These are phyloP conservation scores for Boeremia exigua DNA, from an alignment of 2,329 filamentous ascomycete genomes.

Conservation along the genomic window DNA sequence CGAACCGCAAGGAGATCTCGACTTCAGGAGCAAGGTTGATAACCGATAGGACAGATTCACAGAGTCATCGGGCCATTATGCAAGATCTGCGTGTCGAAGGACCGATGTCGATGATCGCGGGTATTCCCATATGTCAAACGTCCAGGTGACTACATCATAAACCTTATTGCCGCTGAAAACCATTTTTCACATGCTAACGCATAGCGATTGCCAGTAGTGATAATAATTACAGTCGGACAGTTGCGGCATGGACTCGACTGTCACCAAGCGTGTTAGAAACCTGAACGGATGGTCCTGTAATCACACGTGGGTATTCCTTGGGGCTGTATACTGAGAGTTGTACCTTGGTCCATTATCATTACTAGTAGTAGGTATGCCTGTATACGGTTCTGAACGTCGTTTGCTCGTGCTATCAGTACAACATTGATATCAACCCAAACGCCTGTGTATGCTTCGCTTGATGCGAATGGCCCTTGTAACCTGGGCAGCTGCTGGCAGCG, in stretches of 20 bases:
- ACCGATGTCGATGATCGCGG: conserved; percentile 8
- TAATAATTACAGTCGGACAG: background rate
- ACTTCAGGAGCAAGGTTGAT: background rate
- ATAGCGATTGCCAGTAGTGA: background rate
- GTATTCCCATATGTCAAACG: background rate
- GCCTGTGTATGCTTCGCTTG: conserved; percentile 18
- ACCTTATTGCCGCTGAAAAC: background rate
- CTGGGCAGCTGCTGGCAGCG: conserved; percentile 17
- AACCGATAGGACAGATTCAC: background rate
- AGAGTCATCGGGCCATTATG: background rate
- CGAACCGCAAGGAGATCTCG: background rate
- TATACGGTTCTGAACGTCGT: background rate
- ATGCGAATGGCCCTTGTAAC: conserved; percentile 17
- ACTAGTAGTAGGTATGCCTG: background rate
- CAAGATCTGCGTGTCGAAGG: conserved; percentile 6
- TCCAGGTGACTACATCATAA: conserved; percentile 5
- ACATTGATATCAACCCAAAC: conserved; percentile 16
- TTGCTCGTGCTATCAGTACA: background rate
- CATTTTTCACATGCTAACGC: background rate
- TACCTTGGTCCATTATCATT: conserved; percentile 11
- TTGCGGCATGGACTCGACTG: background rate
- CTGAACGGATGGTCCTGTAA: too few relatives aligned
- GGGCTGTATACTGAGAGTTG: too few relatives aligned
- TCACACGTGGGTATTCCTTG: background rate
- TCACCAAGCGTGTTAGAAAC: background rate